Percentiles rank a stretch among this genome's conserved stretches.
Evolutionary conservation across 2,329 filamentous ascomycete genomes (phyloP).

Genomic region (Fusarium albidum): DNA sequence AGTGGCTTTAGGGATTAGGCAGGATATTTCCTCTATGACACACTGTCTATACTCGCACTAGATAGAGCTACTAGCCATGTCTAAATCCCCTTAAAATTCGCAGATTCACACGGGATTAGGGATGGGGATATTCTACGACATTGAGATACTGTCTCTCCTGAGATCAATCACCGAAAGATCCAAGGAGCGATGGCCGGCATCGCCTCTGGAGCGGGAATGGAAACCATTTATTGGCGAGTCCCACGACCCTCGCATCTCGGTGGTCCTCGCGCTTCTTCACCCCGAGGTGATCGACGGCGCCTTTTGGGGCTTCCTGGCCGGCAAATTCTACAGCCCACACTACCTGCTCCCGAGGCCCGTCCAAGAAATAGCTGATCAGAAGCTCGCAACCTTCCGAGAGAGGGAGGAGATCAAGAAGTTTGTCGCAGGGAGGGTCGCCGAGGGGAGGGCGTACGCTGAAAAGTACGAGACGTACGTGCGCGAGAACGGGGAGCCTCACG

Average conservation of each 20-base stretch:
- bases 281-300: background rate
- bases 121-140: background rate
- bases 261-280: conserved; percentile 1
- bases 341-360: background rate
- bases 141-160: background rate
- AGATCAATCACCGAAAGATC: background rate
- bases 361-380: background rate
- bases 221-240: background rate
- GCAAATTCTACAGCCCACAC: background rate
- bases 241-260: background rate
- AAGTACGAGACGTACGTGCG: background rate
- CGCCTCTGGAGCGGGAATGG: background rate
- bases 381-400: background rate
- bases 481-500: background rate
- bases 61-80: no score
- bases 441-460: background rate
- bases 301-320: background rate
- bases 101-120: no score
- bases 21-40: no score
- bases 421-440: background rate
- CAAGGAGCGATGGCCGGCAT: background rate
- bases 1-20: no score
- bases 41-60: no score
- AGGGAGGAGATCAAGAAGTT: background rate
- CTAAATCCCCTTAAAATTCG: no score